phyloP scores from a whole-genome alignment of 208 protist species.

The Wallacemonas sp. region DNA sequence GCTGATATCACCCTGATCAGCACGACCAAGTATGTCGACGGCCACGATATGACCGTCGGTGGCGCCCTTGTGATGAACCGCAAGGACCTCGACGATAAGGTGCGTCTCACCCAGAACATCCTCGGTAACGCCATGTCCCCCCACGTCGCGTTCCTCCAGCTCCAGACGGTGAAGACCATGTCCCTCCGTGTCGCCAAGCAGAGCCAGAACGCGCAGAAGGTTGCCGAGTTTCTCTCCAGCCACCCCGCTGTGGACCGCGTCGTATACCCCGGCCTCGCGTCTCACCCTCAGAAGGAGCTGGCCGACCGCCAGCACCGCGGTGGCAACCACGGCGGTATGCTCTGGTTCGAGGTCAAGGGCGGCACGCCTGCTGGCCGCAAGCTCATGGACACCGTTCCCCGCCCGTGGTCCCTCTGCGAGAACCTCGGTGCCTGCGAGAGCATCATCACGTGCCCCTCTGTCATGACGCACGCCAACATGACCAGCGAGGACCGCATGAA shows the following conservation, averaged over 20 bases:
- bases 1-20: slow-evolving; percentile 96
- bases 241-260: slow-evolving; percentile 89
- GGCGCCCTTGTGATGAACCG: slow-evolving; percentile 80
- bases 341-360: slow-evolving; percentile 93
- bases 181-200: slow-evolving; percentile 93
- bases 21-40: slow-evolving; percentile 97
- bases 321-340: slow-evolving; percentile 84
- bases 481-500: slow-evolving; percentile 90
- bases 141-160: slow-evolving; percentile 93
- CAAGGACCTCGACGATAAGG: slow-evolving; percentile 80
- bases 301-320: slow-evolving; percentile 92
- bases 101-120: slow-evolving; percentile 94
- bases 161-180: slow-evolving; percentile 96
- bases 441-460: slow-evolving; percentile 94
- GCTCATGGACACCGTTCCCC: slow-evolving; percentile 84
- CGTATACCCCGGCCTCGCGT: slow-evolving; percentile 91
- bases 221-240: slow-evolving; percentile 87
- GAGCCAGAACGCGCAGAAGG: slow-evolving; percentile 87
- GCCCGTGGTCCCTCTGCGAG: slow-evolving; percentile 91
- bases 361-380: slow-evolving; percentile 63
- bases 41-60: slow-evolving; percentile 95
- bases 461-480: slow-evolving; percentile 97
- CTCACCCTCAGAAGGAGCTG: slow-evolving; percentile 94
- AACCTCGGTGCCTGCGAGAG: slow-evolving; percentile 94
- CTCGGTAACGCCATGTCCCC: slow-evolving; percentile 93